These are phyloP conservation scores for Leptographium galeiforme DNA, from an alignment of 2,329 filamentous ascomycete genomes.

Conservation along the genomic window DNA sequence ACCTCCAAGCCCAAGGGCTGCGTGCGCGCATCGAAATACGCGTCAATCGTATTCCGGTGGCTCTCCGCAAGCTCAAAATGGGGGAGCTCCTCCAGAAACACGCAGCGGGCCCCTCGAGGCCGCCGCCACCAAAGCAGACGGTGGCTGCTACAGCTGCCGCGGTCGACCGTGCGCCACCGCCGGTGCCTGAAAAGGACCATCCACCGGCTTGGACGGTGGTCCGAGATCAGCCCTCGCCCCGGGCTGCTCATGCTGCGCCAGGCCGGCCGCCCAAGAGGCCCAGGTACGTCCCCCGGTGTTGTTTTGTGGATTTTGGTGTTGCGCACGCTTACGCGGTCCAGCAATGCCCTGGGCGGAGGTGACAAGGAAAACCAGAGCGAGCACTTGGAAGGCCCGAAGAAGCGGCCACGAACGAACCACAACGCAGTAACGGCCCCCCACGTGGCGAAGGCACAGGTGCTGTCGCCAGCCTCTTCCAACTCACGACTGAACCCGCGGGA, in stretches of 20 bases:
- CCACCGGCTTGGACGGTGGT: not conserved
- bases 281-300: constrained; percentile 28
- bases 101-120: constrained; percentile 27
- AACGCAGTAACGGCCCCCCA: constrained; percentile 15
- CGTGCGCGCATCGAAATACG: constrained; percentile 81
- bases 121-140: constrained; percentile 14
- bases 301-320: not conserved
- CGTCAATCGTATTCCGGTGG: constrained; percentile 77
- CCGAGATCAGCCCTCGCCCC: not conserved
- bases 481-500: constrained; percentile 50
- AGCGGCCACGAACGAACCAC: constrained; percentile 36
- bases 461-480: constrained; percentile 76
- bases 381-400: constrained; percentile 54
- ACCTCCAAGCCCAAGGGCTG: constrained; percentile 73
- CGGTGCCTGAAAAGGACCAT: constrained; percentile 37
- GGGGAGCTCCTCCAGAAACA: constrained; percentile 55
- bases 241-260: constrained; percentile 4
- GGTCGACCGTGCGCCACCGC: constrained; percentile 22
- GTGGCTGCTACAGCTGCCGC: constrained; percentile 7
- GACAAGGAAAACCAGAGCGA: constrained; percentile 67
- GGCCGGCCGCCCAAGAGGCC: constrained; percentile 30
- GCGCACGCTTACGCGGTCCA: constrained; percentile 18
- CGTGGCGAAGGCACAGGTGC: constrained; percentile 40
- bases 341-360: constrained; percentile 46
- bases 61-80: constrained; percentile 68